Base-by-base conservation (phyloP, 768 basidiomycete genomes). In the Leccinum subgranulosum region DNA sequence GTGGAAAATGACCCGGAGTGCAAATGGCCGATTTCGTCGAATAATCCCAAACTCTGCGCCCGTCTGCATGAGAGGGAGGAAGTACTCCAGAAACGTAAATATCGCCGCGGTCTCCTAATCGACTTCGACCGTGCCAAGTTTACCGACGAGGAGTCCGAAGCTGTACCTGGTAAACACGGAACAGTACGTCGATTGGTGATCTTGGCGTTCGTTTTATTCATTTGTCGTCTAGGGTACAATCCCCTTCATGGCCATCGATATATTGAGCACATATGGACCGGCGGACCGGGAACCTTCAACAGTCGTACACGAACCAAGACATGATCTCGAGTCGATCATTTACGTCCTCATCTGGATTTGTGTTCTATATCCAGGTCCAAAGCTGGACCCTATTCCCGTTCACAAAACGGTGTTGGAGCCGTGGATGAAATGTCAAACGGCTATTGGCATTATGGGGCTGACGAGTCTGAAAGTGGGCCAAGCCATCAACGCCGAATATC, bases 181-280 rank as follows among this genome's bases (percentile, higher is more conserved):
- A 58, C 12, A 6, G 57, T 58, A 54, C 4, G 52, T 54, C 17
- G 1, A 36, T 36, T 36, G 17, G 17, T 36, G 36, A 36, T 36
- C 36, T 36, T 36, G 0, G 15, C 1, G 17, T 17, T 8, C 17
- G 36, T 4, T 17, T 36, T 36, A 17, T 36, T 36, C 17, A 49
- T 0, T 12, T n/a, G 17, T 53, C 15, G 4, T 10, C 21, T 33
- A 55, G 54, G 54, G 47, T n/a, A 49, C 54, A 28, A 25, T 49
- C n/a, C 54, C 54, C n/a, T 55, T 55, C 34, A 55, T 55, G 54
- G 46, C 54, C n/a, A 23, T 55, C 19, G 47, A 54, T n/a, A 50
- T 54, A 3, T 15, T 58, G 23, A 5, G n/a, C 6, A 9, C 2
- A 25, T 58, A 49, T 45, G 43, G 36, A 4, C 41, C 36, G 2